phyloP scores from a whole-genome alignment of 2,329 filamentous ascomycete genomes.

The Trichoderma hamatum region DNA sequence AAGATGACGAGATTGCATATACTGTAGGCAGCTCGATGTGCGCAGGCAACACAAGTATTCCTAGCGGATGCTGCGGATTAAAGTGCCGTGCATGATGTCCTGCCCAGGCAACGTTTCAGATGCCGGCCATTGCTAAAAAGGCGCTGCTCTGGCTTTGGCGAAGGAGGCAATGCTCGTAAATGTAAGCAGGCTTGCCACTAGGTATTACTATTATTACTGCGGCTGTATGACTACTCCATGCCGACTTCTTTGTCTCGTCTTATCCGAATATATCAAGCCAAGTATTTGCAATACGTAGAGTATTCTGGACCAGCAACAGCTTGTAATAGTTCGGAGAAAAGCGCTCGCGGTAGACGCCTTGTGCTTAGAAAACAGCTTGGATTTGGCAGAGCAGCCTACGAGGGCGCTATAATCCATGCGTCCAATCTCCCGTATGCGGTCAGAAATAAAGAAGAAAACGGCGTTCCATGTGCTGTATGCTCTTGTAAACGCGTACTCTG shows the following conservation, averaged over 20 bases:
- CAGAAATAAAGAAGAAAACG: not conserved
- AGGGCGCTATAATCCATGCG: not conserved
- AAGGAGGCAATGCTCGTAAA: not conserved
- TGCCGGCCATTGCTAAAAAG: not conserved
- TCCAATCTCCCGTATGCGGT: slow-evolving; percentile 6
- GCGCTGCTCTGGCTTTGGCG: not conserved
- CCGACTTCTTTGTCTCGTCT: not conserved
- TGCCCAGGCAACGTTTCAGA: slow-evolving; percentile 7
- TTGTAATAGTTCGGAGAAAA: not conserved
- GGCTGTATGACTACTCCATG: not conserved
- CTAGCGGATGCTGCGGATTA: not conserved
- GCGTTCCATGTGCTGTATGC: not conserved
- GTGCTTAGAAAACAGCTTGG: not conserved
- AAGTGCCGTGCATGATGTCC: not conserved
- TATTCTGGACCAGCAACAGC: not conserved
- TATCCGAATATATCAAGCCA: not conserved
- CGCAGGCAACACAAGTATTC: not conserved
- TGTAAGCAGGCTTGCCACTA: not conserved
- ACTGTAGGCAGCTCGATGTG: not conserved
- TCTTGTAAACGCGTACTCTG: not conserved
- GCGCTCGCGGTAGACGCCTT: not conserved
- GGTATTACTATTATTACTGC: not conserved
- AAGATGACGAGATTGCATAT: slow-evolving; percentile 5
- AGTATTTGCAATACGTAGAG: not conserved
- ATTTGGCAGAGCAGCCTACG: not conserved